These are phyloP conservation scores for Acer campestre DNA, from an alignment of 345 rosid species.

Conservation along the genomic window DNA sequence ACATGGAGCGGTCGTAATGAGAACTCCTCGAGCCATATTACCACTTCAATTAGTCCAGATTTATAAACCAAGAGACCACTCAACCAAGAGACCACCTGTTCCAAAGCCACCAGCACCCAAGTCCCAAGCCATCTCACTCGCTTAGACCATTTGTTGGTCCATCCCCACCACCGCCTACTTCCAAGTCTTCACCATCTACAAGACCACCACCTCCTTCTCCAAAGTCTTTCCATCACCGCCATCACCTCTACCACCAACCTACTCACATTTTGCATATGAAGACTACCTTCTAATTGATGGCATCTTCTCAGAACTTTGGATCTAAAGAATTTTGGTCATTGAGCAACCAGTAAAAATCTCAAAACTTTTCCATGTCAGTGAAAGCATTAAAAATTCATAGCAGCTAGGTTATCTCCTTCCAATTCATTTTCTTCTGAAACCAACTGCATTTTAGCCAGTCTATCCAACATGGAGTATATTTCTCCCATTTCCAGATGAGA, in stretches of 20 bases:
- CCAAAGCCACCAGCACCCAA: slow-evolving; percentile 34
- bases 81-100: slow-evolving; percentile 15
- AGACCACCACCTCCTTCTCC: slow-evolving; percentile 40
- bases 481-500: slow-evolving; percentile 43
- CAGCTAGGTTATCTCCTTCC: slow-evolving; percentile 2
- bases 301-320: slow-evolving; percentile 14
- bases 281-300: background rate
- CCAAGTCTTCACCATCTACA: slow-evolving; percentile 45
- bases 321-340: background rate
- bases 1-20: background rate
- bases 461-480: slow-evolving; percentile 38
- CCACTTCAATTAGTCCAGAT: background rate
- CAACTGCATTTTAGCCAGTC: background rate
- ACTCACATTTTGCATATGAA: background rate
- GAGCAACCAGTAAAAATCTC: background rate
- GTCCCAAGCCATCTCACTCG: slow-evolving; percentile 3
- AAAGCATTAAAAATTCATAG: background rate
- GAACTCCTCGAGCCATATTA: too few relatives aligned
- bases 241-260: slow-evolving; percentile 33
- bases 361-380: background rate
- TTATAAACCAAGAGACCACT: slow-evolving; percentile 13
- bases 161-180: slow-evolving; percentile 53
- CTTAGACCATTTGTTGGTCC: slow-evolving; percentile 17
- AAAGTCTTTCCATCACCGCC: slow-evolving; percentile 26
- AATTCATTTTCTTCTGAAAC: slow-evolving; percentile 5